phyloP scores from a whole-genome alignment of 2,329 filamentous ascomycete genomes.

The Talaromyces piceae region DNA sequence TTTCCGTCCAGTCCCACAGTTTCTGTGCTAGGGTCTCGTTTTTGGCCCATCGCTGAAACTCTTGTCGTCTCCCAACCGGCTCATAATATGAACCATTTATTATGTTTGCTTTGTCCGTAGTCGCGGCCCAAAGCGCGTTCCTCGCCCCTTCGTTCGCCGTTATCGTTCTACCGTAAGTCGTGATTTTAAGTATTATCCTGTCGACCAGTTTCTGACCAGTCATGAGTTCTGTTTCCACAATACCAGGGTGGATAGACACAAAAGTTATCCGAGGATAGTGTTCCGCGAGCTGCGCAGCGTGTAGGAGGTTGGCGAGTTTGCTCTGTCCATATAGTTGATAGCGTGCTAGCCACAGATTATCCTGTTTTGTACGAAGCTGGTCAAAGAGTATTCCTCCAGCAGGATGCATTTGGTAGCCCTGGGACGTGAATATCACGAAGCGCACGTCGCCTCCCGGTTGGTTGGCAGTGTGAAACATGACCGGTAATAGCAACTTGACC shows the following conservation, averaged over 20 bases:
- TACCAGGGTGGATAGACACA: slow-evolving; percentile 45
- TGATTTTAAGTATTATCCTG: background rate
- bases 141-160: slow-evolving; percentile 22
- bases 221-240: slow-evolving; percentile 35
- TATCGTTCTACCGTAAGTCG: background rate
- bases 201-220: slow-evolving; percentile 13
- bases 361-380: slow-evolving; percentile 2
- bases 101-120: slow-evolving; percentile 24
- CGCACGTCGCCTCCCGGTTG: slow-evolving; percentile 21
- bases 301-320: slow-evolving; percentile 45
- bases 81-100: slow-evolving; percentile 35
- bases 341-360: background rate
- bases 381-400: slow-evolving; percentile 16
- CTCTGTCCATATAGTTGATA: slow-evolving; percentile 40
- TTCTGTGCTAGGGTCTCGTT: background rate
- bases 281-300: slow-evolving; percentile 39
- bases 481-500: slow-evolving; percentile 36
- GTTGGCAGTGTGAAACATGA: slow-evolving; percentile 25
- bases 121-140: slow-evolving; percentile 39
- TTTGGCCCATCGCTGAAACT: slow-evolving; percentile 24
- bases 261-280: slow-evolving; percentile 37
- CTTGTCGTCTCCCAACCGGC: slow-evolving; percentile 29
- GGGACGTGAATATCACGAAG: slow-evolving; percentile 29
- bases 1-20: slow-evolving; percentile 41
- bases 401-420: slow-evolving; percentile 20